Evolutionary conservation across 108 stramenopile genomes (phyloP), one percentile per base, ranked within the genome.

Genomic region (Skeletonema costatum): DNA sequence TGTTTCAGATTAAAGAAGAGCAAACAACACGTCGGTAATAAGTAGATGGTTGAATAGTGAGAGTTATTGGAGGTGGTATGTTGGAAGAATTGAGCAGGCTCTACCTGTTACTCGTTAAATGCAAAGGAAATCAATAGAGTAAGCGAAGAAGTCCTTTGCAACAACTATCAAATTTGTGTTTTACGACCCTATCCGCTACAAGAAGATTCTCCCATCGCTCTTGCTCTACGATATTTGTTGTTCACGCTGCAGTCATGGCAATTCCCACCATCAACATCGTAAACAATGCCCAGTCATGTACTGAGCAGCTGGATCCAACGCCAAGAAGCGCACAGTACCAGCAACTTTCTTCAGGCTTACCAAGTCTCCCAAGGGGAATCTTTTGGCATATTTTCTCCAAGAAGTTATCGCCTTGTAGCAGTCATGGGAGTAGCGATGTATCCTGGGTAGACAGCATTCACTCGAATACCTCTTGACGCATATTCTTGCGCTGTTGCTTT

Each of bases 231-330:
- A 25, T 41, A 53, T 53, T n/a, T 19, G 16, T 11, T 19, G 8
- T 25, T 65, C 46, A 65, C 14, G 64, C 42, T 19, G 68, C 77
- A 16, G 87, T 86, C 53, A 90, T 90, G 32, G 87, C 86, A 35
- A 91, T 78, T n/a, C 90, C 90, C 90, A 53, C 90, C 90, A 66
- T 91, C 90, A 3, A 91, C 86, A 61, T 85, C 86, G 33, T 88
- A 86, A 86, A 51, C 74, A 87, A 50, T 91, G 90, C 11, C 88
- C 80, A 30, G 80, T 81, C 73, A 81, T 81, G 73, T 86, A 85
- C 66, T 64, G 36, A 1, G 77, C 76, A 46, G 87, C 81, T 64
- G 85, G 83, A 59, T 90, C 86, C 29, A 91, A 39, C 13, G 86
- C 77, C 62, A 88, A 68, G 78, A 81, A 82, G 19, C 81, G 60